Evolutionary conservation across 208 protist genomes (phyloP).

Genomic region (Ichthyophonus hoferi): DNA sequence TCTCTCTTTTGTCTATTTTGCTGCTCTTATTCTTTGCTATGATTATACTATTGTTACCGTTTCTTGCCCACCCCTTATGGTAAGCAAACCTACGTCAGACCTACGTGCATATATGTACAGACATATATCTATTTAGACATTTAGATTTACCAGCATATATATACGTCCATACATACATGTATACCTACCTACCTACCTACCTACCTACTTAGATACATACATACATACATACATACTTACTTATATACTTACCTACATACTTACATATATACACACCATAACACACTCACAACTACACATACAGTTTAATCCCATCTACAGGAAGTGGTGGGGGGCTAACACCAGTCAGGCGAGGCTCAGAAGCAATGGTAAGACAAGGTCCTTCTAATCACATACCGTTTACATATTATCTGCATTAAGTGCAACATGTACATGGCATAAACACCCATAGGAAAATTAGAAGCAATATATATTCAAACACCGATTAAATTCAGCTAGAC

Average conservation of each 20-base stretch:
- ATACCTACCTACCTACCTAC: neutral
- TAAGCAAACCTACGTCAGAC: too few relatives aligned
- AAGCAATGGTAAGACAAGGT: too few relatives aligned
- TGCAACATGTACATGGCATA: too few relatives aligned
- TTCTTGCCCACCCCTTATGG: neutral
- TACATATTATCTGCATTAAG: too few relatives aligned
- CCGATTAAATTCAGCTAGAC: too few relatives aligned
- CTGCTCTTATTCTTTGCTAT: neutral
- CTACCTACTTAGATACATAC: neutral
- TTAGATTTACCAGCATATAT: neutral
- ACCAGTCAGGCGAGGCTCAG: too few relatives aligned
- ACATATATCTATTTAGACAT: neutral
- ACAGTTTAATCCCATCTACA: too few relatives aligned
- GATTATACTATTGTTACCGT: neutral
- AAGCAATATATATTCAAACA: too few relatives aligned
- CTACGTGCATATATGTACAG: neutral
- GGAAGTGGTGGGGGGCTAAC: too few relatives aligned
- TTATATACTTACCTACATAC: neutral
- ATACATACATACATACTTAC: neutral
- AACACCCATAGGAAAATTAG: too few relatives aligned
- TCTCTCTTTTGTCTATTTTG: neutral
- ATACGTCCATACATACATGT: neutral
- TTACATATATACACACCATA: slow-evolving; percentile 3
- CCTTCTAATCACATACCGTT: too few relatives aligned
- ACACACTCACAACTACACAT: neutral